Percentiles rank a stretch among this genome's conserved stretches.
Evolutionary conservation across 2,329 filamentous ascomycete species (phyloP).

Genomic region (Alternaria arborescens): DNA sequence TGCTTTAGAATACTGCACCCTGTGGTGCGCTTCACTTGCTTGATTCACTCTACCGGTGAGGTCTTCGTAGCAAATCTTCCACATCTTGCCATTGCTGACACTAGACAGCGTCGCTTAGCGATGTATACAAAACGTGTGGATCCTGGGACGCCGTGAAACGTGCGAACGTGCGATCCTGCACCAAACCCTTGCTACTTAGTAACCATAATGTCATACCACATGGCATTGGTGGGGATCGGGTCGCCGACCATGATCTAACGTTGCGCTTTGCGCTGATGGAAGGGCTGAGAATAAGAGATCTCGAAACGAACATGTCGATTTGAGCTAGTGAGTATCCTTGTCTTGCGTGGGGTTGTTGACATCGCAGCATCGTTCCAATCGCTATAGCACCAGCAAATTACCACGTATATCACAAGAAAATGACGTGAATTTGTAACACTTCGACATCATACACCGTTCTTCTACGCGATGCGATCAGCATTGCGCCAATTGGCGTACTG

Average conservation of each 20-base stretch:
- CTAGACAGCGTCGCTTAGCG: background rate
- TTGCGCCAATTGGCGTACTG: background rate
- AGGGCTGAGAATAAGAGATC: background rate
- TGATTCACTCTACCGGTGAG: background rate
- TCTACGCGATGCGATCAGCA: background rate
- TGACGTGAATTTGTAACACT: background rate
- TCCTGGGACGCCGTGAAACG: background rate
- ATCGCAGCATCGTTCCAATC: background rate
- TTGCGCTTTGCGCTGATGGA: background rate
- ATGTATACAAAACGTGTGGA: background rate
- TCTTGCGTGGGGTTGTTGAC: slow-evolving; percentile 2
- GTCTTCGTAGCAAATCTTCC: background rate
- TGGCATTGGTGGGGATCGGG: background rate
- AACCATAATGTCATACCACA: background rate
- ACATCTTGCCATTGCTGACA: background rate
- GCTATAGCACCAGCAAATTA: background rate
- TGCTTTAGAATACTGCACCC: background rate
- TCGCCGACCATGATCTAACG: background rate
- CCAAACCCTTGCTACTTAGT: background rate
- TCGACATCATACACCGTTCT: background rate
- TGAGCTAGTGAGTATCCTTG: slow-evolving; percentile 2
- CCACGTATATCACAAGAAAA: background rate
- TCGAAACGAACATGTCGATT: background rate
- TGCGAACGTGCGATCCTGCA: background rate
- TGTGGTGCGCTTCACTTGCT: background rate